These are phyloP conservation scores for Euphorbia neoarborescens DNA, from an alignment of 441 rosid species.

Conservation along the genomic window DNA sequence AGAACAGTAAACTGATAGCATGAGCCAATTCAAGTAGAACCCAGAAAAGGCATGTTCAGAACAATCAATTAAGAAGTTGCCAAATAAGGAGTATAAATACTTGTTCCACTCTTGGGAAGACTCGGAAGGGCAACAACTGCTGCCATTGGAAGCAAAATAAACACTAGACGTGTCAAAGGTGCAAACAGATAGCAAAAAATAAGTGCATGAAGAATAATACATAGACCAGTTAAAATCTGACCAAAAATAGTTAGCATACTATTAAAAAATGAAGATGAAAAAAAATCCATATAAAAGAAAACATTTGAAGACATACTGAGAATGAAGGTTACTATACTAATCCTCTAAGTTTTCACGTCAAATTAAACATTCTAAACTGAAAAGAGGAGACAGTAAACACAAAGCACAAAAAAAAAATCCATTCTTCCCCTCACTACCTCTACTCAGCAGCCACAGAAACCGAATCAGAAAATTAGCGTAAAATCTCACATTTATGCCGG, in stretches of 20 bases:
- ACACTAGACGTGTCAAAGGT: background rate
- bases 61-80: background rate
- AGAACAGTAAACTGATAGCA: conserved; percentile 1
- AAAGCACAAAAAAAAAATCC: background rate
- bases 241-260: too few species aligned
- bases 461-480: conserved; percentile 13
- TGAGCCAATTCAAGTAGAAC: background rate
- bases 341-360: background rate
- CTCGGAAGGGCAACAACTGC: background rate
- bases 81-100: background rate
- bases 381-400: background rate
- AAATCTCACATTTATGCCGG: conserved; percentile 16
- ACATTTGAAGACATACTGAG: background rate
- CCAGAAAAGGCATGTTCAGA: background rate
- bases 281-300: background rate
- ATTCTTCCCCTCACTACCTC: conserved; percentile 4
- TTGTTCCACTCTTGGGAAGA: background rate
- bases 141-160: background rate
- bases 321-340: background rate
- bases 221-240: background rate
- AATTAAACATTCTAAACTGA: background rate
- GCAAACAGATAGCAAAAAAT: background rate
- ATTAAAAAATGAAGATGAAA: too few species aligned
- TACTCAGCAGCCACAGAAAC: conserved; percentile 19
- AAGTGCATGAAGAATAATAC: background rate